phyloP scores from a whole-genome alignment of 495 filamentous ascomycete genomes.

The Platismatia glauca region DNA sequence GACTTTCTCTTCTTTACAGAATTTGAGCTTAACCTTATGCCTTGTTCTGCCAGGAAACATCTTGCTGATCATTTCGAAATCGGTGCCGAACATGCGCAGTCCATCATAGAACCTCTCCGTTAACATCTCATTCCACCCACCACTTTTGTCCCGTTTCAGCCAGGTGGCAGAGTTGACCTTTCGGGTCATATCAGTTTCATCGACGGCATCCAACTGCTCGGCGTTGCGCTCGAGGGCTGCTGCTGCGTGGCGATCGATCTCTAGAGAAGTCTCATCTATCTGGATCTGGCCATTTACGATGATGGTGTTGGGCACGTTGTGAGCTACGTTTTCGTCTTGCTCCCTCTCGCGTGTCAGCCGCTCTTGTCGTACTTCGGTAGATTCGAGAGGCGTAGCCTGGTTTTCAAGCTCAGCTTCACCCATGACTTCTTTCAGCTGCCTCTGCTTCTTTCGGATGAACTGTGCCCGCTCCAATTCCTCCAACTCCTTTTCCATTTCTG shows the following conservation, averaged over 20 bases:
- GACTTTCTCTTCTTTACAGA: slow-evolving; percentile 81
- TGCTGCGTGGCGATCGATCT: slow-evolving; percentile 67
- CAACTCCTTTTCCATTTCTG: slow-evolving; percentile 55
- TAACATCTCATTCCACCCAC: slow-evolving; percentile 66
- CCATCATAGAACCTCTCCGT: slow-evolving; percentile 82
- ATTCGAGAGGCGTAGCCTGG: slow-evolving; percentile 7
- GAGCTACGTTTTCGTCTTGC: slow-evolving; percentile 26
- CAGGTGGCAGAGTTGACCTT: slow-evolving; percentile 66
- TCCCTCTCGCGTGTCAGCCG: slow-evolving; percentile 38
- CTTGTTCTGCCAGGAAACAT: slow-evolving; percentile 71
- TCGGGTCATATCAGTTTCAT: slow-evolving; percentile 77
- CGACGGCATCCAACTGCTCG: slow-evolving; percentile 51
- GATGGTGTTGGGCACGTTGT: slow-evolving; percentile 49
- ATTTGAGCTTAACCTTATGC: slow-evolving; percentile 82
- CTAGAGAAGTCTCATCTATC: slow-evolving; percentile 65
- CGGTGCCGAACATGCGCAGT: slow-evolving; percentile 80
- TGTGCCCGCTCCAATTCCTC: slow-evolving; percentile 46
- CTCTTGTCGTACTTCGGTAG: slow-evolving; percentile 34
- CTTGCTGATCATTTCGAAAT: slow-evolving; percentile 79
- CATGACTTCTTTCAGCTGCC: slow-evolving; percentile 31
- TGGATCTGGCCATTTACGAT: slow-evolving; percentile 81
- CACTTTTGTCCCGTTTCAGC: slow-evolving; percentile 58
- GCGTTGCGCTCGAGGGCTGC: slow-evolving; percentile 46
- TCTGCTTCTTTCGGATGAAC: slow-evolving; percentile 38
- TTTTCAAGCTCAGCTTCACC: slow-evolving; percentile 23